Conservation (phyloP, 2,329 filamentous ascomycete species). For the Zymoseptoria tritici region DNA sequence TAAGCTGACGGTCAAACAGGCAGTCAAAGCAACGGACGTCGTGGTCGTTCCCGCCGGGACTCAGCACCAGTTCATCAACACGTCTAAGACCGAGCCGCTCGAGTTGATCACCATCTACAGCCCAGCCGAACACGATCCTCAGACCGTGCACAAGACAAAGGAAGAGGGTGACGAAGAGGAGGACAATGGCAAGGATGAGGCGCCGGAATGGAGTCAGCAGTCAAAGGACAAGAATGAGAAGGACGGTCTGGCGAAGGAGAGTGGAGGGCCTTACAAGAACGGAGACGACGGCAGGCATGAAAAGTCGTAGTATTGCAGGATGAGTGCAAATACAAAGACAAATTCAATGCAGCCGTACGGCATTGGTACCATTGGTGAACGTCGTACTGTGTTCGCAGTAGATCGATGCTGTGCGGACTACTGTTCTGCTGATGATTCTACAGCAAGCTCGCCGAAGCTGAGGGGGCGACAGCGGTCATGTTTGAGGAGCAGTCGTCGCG, state of each 20-base stretch:
- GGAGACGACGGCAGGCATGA: conserved; percentile 32
- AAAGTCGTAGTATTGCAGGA: conserved; percentile 17
- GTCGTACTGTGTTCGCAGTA: too few relatives aligned
- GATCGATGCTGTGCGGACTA: too few relatives aligned
- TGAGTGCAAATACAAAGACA: too few relatives aligned
- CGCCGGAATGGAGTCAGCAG: conserved; percentile 52
- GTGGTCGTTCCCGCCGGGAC: conserved; percentile 59
- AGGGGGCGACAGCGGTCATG: too few relatives aligned
- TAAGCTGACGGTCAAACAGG: conserved; percentile 18
- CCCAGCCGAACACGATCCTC: conserved; percentile 54
- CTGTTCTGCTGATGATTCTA: too few relatives aligned
- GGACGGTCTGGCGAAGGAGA: conserved; percentile 46
- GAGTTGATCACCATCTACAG: conserved; percentile 58
- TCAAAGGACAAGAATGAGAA: conserved; percentile 53
- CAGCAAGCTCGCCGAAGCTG: too few relatives aligned
- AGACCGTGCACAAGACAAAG: conserved; percentile 55
- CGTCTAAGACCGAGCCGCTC: conserved; percentile 47
- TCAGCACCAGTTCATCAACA: conserved; percentile 59
- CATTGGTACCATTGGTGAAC: too few relatives aligned
- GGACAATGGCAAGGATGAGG: conserved; percentile 53
- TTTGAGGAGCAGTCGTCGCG: too few relatives aligned
- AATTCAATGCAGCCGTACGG: too few relatives aligned
- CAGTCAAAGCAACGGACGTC: conserved; percentile 49
- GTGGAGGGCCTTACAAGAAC: conserved; percentile 30
- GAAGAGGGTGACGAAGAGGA: conserved; percentile 56